Evolutionary conservation across 345 rosid species (phyloP).

Genomic region (Xanthoceras sorbifolium): DNA sequence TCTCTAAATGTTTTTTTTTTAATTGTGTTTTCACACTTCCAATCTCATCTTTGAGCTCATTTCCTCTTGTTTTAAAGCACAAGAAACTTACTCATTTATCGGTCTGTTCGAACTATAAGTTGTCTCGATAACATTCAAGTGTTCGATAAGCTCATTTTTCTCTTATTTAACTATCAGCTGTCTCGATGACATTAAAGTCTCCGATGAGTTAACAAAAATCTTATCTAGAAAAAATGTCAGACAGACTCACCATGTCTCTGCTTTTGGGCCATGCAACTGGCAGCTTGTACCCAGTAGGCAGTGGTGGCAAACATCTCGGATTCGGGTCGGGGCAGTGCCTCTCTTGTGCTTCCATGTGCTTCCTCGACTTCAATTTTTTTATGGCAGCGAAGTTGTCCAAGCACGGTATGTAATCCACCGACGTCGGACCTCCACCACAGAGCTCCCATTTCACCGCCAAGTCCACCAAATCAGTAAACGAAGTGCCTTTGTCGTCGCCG

Average conservation of each 20-base stretch:
- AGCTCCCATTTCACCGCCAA: constrained; percentile 44
- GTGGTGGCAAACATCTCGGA: constrained; percentile 67
- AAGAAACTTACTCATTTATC: constrained; percentile 49
- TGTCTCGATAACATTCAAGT: too few relatives aligned
- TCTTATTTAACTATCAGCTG: too few relatives aligned
- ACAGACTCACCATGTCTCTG: constrained; percentile 93
- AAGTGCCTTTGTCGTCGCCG: neutral
- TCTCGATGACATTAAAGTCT: too few relatives aligned
- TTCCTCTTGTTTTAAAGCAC: neutral
- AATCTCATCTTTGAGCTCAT: constrained; percentile 5
- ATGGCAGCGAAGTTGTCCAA: constrained; percentile 64
- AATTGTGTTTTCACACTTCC: neutral
- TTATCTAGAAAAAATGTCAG: too few relatives aligned
- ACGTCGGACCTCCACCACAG: constrained; percentile 48
- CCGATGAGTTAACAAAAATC: too few relatives aligned
- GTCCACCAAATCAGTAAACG: constrained; percentile 4
- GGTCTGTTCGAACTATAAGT: too few relatives aligned
- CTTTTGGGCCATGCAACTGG: constrained; percentile 90
- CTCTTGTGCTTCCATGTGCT: constrained; percentile 90
- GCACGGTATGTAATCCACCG: constrained; percentile 81
- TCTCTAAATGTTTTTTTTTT: neutral
- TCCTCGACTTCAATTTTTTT: constrained; percentile 60
- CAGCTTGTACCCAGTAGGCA: constrained; percentile 68
- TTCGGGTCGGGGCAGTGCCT: constrained; percentile 76
- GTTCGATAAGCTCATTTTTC: too few relatives aligned